Evolutionary conservation across 2,329 filamentous ascomycete genomes (phyloP).

Genomic region (Plenodomus tracheiphilus): DNA sequence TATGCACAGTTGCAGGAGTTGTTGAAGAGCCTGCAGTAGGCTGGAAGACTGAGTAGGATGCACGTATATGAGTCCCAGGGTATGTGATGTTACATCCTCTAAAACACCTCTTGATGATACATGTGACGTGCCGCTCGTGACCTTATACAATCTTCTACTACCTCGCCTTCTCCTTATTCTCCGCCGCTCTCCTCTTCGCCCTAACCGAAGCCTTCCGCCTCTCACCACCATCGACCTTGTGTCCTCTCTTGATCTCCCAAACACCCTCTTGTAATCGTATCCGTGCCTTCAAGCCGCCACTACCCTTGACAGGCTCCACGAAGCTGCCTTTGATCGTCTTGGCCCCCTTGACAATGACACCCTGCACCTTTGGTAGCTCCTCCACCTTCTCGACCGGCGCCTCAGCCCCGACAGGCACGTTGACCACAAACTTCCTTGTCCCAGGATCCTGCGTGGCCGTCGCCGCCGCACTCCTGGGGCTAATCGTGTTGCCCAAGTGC

Average conservation of each 20-base stretch:
- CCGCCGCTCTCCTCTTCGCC: conserved; percentile 80
- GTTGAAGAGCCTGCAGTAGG: conserved; percentile 54
- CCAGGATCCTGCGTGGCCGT: conserved; percentile 59
- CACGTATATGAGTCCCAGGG: too few species aligned
- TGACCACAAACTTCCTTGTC: conserved; percentile 63
- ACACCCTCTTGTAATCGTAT: conserved; percentile 80
- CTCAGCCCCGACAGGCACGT: conserved; percentile 54
- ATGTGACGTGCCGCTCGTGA: not conserved
- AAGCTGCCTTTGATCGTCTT: conserved; percentile 75
- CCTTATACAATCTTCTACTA: conserved; percentile 13
- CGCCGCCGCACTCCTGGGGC: conserved; percentile 39
- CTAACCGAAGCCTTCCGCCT: conserved; percentile 82
- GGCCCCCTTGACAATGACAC: conserved; percentile 69
- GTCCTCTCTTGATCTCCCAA: conserved; percentile 86
- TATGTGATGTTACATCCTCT: not conserved
- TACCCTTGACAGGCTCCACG: conserved; percentile 68
- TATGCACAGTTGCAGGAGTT: conserved; percentile 77
- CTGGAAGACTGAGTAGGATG: not conserved
- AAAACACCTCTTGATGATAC: not conserved
- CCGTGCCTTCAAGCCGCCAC: conserved; percentile 61
- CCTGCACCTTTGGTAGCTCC: conserved; percentile 59
- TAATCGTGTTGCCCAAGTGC: conserved; percentile 26
- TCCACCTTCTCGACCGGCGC: conserved; percentile 45
- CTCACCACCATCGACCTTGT: conserved; percentile 96
- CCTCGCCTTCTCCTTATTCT: conserved; percentile 69